Conservation (phyloP, 2,329 filamentous ascomycete genomes). For the Phialophora tarda region DNA sequence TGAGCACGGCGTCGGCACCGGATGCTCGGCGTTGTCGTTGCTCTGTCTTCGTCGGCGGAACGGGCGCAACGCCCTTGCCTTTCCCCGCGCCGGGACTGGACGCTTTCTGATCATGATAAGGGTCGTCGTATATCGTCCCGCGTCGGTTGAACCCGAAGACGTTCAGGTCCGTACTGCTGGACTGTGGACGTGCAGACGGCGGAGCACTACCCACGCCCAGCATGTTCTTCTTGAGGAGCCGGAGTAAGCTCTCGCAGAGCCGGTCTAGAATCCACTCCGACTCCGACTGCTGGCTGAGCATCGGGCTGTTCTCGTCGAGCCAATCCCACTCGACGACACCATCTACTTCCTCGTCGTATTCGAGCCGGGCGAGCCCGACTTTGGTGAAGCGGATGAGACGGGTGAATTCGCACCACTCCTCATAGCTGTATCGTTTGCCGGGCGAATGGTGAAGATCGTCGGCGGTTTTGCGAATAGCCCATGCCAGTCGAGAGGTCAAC, state of each 20-base stretch:
- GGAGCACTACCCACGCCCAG: slow-evolving; percentile 20
- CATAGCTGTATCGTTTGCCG: slow-evolving; percentile 73
- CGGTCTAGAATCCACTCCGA: slow-evolving; percentile 71
- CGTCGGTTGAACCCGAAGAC: slow-evolving; percentile 21
- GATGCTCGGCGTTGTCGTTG: slow-evolving; percentile 33
- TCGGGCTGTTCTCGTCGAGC: slow-evolving; percentile 71
- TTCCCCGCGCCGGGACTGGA: slow-evolving; percentile 5
- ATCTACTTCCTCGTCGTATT: slow-evolving; percentile 60
- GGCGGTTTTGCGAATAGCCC: slow-evolving; percentile 71
- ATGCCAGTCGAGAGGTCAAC: slow-evolving; percentile 66
- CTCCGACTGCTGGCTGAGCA: slow-evolving; percentile 67
- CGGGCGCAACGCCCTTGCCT: slow-evolving; percentile 18
- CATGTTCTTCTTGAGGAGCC: slow-evolving; percentile 41
- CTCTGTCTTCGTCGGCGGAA: background rate
- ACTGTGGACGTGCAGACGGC: slow-evolving; percentile 1
- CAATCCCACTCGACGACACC: slow-evolving; percentile 72
- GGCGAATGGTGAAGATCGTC: slow-evolving; percentile 65
- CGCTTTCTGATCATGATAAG: slow-evolving; percentile 3
- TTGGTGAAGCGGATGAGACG: slow-evolving; percentile 69
- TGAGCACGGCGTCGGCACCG: slow-evolving; percentile 31
- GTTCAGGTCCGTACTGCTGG: slow-evolving; percentile 19
- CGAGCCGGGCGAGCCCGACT: slow-evolving; percentile 44
- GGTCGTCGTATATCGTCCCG: slow-evolving; percentile 16
- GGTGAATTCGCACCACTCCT: slow-evolving; percentile 87
- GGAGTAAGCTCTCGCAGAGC: slow-evolving; percentile 67